A percentile compares a stretch with the other conserved stretches of the same genome.
These are phyloP conservation scores for Aspergillus steynii DNA, from an alignment of 495 filamentous ascomycete species.

Conservation along the genomic window DNA sequence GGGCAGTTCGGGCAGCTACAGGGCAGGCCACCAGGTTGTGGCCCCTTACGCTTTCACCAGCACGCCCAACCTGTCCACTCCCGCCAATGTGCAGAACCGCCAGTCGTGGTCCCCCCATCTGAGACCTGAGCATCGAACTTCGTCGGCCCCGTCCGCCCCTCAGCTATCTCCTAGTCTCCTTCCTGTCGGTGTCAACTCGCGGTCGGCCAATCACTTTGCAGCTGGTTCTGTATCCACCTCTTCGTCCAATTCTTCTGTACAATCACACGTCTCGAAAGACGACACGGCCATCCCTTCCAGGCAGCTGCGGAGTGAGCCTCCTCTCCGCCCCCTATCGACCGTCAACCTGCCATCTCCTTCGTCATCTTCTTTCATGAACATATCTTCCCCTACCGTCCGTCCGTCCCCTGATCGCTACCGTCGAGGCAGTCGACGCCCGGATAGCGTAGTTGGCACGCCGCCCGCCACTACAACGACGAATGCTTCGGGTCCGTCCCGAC, in stretches of 20 bases:
- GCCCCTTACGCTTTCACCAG: conserved; percentile 85
- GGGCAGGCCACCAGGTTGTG: conserved; percentile 63
- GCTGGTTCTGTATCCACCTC: conserved; percentile 63
- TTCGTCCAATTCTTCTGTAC: conserved; percentile 46
- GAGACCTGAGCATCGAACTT: conserved; percentile 66
- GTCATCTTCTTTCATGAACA: conserved; percentile 36
- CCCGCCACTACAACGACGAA: conserved; percentile 39
- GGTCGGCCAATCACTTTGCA: conserved; percentile 57
- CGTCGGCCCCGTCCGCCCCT: conserved; percentile 61
- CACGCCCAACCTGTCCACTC: conserved; percentile 65
- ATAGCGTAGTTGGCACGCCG: conserved; percentile 43
- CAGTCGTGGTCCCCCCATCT: conserved; percentile 62
- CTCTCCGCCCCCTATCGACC: conserved; percentile 52
- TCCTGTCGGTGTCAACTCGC: conserved; percentile 38
- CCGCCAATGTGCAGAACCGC: conserved; percentile 51
- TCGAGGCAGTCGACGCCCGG: conserved; percentile 53
- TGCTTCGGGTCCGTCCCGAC: conserved; percentile 9
- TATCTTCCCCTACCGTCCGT: conserved; percentile 52
- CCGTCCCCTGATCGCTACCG: conserved; percentile 69
- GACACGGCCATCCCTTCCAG: conserved; percentile 50
- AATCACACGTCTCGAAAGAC: conserved; percentile 47
- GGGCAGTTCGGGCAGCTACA: conserved; percentile 61
- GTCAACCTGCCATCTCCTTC: conserved; percentile 49
- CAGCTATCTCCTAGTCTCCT: conserved; percentile 46
- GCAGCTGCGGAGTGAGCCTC: conserved; percentile 35